These are phyloP conservation scores for Tricholoma furcatifolium DNA, from an alignment of 768 basidiomycete species.

Conservation along the genomic window DNA sequence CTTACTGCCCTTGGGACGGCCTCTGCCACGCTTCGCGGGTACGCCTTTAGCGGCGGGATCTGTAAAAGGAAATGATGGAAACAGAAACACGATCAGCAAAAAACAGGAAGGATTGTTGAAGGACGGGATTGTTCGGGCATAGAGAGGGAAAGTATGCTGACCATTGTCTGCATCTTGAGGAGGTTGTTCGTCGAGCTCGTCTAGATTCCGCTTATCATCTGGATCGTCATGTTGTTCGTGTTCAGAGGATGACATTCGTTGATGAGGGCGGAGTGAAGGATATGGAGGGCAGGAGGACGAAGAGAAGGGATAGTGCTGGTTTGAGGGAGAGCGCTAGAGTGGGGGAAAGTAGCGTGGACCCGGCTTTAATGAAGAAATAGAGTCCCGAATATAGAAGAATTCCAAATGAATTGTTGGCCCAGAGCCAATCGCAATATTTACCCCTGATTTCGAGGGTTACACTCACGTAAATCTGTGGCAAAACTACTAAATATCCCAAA, in stretches of 20 bases:
- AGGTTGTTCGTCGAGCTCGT: constrained; percentile 55
- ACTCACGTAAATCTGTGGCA: constrained; percentile 53
- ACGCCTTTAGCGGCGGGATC: constrained; percentile 38
- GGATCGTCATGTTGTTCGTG: constrained; percentile 49
- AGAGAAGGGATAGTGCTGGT: constrained; percentile 32
- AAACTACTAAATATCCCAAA: constrained; percentile 22
- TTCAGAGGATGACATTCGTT: constrained; percentile 62
- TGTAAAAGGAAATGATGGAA: constrained; percentile 24
- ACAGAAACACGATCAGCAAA: constrained; percentile 22
- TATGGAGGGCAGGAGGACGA: constrained; percentile 21
- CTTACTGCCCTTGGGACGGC: constrained; percentile 89
- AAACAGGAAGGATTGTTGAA: constrained; percentile 2
- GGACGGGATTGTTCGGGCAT: not conserved
- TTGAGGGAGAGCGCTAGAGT: constrained; percentile 48
- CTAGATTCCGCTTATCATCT: constrained; percentile 53
- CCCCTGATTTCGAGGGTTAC: constrained; percentile 57
- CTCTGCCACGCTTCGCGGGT: constrained; percentile 74
- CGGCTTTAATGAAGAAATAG: constrained; percentile 78
- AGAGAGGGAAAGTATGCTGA: constrained; percentile 24
- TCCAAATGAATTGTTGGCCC: constrained; percentile 67
- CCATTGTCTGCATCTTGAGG: constrained; percentile 39
- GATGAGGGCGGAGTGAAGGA: constrained; percentile 27
- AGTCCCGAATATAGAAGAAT: constrained; percentile 69
- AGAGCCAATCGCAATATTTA: constrained; percentile 33
- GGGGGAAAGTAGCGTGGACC: constrained; percentile 57